Percentiles rank a stretch among this genome's conserved stretches.
phyloP scores from a whole-genome alignment of 2,329 filamentous ascomycete genomes.

The Triangularia setosa region DNA sequence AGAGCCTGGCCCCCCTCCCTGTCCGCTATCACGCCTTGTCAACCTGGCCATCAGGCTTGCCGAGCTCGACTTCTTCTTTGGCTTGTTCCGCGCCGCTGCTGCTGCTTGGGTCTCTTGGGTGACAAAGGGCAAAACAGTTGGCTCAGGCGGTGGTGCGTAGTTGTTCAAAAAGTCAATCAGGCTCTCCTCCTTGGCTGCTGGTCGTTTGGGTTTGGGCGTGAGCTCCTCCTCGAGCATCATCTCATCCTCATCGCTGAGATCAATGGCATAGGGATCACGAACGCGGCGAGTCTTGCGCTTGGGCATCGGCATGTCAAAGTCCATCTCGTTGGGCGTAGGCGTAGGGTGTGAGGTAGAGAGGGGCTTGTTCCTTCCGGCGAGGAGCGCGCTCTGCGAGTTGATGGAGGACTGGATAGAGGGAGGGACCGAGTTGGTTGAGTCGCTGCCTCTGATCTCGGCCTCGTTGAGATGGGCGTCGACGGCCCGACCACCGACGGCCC shows the following conservation, averaged over 20 bases:
- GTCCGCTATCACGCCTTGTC: conserved; percentile 37
- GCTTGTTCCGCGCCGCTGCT: conserved; percentile 28
- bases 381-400: conserved; percentile 71
- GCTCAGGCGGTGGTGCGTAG: conserved; percentile 60
- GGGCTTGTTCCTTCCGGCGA: conserved; percentile 42
- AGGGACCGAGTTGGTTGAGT: conserved; percentile 50
- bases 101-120: conserved; percentile 27
- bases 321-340: conserved; percentile 26
- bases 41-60: conserved; percentile 61
- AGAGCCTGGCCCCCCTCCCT: conserved; percentile 25
- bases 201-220: conserved; percentile 36
- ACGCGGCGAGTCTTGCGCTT: conserved; percentile 72
- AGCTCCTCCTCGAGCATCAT: conserved; percentile 45
- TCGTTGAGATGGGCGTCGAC: conserved; percentile 56
- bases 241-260: conserved; percentile 65
- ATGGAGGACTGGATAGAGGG: conserved; percentile 59
- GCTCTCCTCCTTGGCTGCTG: conserved; percentile 56
- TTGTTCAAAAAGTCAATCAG: conserved; percentile 70
- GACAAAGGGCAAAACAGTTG: conserved; percentile 35
- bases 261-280: conserved; percentile 90
- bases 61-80: conserved; percentile 63
- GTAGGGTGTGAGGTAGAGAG: conserved; percentile 12
- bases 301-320: conserved; percentile 55
- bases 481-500: conserved; percentile 51
- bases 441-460: conserved; percentile 49